Evolutionary conservation across 768 basidiomycete genomes (phyloP).

Genomic region (Dendrothele bispora): DNA sequence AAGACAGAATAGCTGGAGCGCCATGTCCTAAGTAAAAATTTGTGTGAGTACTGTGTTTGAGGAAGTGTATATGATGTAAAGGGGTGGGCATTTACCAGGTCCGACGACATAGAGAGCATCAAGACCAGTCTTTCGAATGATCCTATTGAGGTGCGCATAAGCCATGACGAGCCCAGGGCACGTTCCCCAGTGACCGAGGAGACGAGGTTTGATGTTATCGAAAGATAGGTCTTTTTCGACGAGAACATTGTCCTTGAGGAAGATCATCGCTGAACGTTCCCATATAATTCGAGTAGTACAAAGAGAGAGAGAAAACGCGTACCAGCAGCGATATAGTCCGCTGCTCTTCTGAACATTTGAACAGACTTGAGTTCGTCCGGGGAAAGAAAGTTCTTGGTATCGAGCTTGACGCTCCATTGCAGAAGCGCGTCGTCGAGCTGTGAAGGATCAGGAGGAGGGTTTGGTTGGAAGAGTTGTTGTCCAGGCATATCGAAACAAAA

Average conservation of each 20-base stretch:
- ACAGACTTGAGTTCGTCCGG: constrained; percentile 51
- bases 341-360: constrained; percentile 56
- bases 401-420: constrained; percentile 46
- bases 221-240: constrained; percentile 57
- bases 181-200: constrained; percentile 85
- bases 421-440: constrained; percentile 59
- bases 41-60: neutral
- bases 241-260: constrained; percentile 68
- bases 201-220: constrained; percentile 77
- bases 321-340: constrained; percentile 73
- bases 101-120: constrained; percentile 80
- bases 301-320: too few species aligned
- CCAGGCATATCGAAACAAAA: constrained; percentile 44
- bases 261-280: constrained; percentile 72
- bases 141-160: constrained; percentile 69
- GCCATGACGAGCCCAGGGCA: constrained; percentile 67
- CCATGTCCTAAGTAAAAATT: constrained; percentile 57
- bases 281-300: neutral
- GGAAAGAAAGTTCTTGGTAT: constrained; percentile 46
- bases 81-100: constrained; percentile 45
- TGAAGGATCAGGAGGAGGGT: constrained; percentile 71
- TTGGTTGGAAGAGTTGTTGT: constrained; percentile 55
- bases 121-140: constrained; percentile 58
- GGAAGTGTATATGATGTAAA: neutral
- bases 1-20: constrained; percentile 84